Evolutionary conservation across 2,329 filamentous ascomycete species (phyloP).

Genomic region (Beauveria sp.): DNA sequence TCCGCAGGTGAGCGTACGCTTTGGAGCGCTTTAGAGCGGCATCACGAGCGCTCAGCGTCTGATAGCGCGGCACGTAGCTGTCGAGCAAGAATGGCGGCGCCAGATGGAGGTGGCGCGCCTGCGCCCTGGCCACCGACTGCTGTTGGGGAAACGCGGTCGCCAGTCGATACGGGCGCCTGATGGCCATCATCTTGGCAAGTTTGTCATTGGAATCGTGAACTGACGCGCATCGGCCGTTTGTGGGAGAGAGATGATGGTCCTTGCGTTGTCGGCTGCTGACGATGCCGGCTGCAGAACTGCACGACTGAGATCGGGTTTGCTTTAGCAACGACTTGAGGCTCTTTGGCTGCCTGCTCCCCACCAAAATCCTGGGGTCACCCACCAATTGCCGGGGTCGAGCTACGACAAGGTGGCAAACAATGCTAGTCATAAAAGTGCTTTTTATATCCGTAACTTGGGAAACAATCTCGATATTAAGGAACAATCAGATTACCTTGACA

Average conservation of each 20-base stretch:
- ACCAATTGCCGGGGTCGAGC: neutral
- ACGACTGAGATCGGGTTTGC: too few species aligned
- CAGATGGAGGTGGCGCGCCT: slow-evolving; percentile 36
- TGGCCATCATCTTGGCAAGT: neutral
- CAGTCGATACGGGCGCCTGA: neutral
- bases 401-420: neutral
- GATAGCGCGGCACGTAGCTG: slow-evolving; percentile 66
- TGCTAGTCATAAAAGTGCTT: too few species aligned
- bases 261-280: neutral
- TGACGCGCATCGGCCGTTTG: neutral
- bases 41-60: slow-evolving; percentile 58
- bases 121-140: neutral
- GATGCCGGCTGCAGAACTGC: neutral
- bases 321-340: neutral
- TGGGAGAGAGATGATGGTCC: neutral
- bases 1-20: slow-evolving; percentile 66
- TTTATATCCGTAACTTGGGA: too few species aligned
- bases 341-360: neutral
- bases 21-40: slow-evolving; percentile 64
- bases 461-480: too few species aligned
- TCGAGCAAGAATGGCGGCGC: slow-evolving; percentile 64
- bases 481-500: too few species aligned
- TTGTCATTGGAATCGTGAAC: neutral
- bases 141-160: neutral
- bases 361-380: neutral